Evolutionary conservation across 306 rosid genomes (phyloP).

Genomic region (Rubus idaeus): DNA sequence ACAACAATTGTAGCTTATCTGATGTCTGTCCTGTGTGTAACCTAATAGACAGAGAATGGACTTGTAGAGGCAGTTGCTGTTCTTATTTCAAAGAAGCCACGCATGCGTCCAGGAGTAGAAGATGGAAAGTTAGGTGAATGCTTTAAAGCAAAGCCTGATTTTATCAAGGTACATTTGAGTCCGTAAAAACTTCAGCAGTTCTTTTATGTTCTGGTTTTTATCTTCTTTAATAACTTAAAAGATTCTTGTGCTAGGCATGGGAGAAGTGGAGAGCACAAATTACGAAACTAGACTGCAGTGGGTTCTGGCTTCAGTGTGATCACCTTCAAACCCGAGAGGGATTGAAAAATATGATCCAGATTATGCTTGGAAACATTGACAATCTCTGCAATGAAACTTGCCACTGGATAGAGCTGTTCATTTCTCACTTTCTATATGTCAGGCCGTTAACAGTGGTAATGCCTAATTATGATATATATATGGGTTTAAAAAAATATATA

Average conservation of each 20-base stretch:
- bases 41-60: conserved; percentile 80
- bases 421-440: conserved; percentile 75
- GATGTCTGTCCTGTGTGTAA: conserved; percentile 22
- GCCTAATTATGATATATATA: conserved; percentile 4
- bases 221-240: conserved; percentile 21
- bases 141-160: conserved; percentile 81
- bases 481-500: too few relatives aligned
- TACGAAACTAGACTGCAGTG: conserved; percentile 79
- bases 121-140: conserved; percentile 74
- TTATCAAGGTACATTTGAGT: conserved; percentile 58
- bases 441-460: conserved; percentile 79
- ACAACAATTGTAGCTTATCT: conserved; percentile 23
- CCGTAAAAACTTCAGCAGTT: neutral
- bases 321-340: conserved; percentile 73
- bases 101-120: conserved; percentile 61
- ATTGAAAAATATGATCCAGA: conserved; percentile 77
- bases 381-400: conserved; percentile 63
- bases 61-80: conserved; percentile 87
- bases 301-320: conserved; percentile 77
- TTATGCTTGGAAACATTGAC: conserved; percentile 76
- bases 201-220: neutral
- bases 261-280: conserved; percentile 91
- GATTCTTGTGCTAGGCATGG: conserved; percentile 67
- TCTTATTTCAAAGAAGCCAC: conserved; percentile 86
- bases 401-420: conserved; percentile 77